A percentile compares a stretch with the other conserved stretches of the same genome.
phyloP scores from a whole-genome alignment of 495 filamentous ascomycete species.

The Neurospora sp. region DNA sequence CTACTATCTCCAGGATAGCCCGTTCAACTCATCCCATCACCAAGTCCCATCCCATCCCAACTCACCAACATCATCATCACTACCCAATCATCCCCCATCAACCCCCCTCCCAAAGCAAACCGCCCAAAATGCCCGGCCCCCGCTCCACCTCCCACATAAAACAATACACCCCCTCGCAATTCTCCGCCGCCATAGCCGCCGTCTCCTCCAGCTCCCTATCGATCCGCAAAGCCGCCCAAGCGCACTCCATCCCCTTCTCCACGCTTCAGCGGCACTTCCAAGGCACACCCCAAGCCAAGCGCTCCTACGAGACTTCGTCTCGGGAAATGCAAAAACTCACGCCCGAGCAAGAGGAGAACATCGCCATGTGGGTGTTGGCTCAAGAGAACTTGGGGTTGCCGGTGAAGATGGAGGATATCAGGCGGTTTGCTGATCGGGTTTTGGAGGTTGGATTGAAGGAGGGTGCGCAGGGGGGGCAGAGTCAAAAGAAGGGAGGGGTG shows the following conservation, averaged over 20 bases:
- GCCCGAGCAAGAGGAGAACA: not conserved
- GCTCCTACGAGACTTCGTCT: not conserved
- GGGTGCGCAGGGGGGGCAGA: not conserved
- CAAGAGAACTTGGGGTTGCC: slow-evolving; percentile 37
- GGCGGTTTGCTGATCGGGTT: slow-evolving; percentile 25
- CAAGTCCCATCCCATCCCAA: too few species aligned
- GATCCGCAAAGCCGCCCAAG: not conserved
- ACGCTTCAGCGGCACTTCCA: not conserved
- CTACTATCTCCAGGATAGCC: not conserved
- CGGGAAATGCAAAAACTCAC: not conserved
- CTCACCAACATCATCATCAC: not conserved
- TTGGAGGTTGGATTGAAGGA: not conserved
- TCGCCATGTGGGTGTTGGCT: slow-evolving; percentile 19
- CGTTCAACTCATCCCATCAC: not conserved
- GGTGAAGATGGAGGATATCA: slow-evolving; percentile 25
- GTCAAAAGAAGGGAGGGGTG: not conserved
- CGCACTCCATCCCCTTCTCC: not conserved
- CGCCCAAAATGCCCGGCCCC: not conserved
- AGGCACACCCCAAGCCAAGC: not conserved
- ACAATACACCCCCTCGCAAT: not conserved
- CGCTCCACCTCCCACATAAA: not conserved
- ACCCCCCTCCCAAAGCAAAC: not conserved
- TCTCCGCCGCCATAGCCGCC: not conserved
- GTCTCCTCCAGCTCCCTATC: not conserved
- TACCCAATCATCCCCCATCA: not conserved